Conservation (phyloP, 805 yeast species). For the Ascoidea rubescens region DNA sequence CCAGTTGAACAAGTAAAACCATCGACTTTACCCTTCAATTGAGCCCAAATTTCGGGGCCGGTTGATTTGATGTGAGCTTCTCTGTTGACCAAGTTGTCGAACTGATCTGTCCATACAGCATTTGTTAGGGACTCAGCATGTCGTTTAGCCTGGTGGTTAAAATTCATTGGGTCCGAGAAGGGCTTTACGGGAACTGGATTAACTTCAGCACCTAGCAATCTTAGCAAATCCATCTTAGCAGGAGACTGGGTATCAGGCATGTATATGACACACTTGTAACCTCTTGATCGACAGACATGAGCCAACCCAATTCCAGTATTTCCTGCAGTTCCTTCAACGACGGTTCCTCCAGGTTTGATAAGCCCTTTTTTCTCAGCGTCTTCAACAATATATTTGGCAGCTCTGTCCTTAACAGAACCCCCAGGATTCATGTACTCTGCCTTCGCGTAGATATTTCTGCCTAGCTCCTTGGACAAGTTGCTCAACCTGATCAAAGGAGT, state of each 20-base stretch:
- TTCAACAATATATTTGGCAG: conserved; percentile 62
- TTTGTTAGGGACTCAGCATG: conserved; percentile 66
- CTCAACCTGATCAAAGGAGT: conserved; percentile 68
- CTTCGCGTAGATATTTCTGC: conserved; percentile 73
- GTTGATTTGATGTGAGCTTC: conserved; percentile 83
- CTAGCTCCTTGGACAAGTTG: conserved; percentile 39
- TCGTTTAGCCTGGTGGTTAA: conserved; percentile 75
- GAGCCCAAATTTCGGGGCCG: conserved; percentile 89
- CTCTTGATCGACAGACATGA: conserved; percentile 64
- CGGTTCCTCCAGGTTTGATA: conserved; percentile 66
- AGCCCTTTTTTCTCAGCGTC: conserved; percentile 65
- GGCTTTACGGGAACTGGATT: conserved; percentile 84
- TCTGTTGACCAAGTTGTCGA: conserved; percentile 78
- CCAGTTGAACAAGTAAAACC: conserved; percentile 89
- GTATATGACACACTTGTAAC: conserved; percentile 74
- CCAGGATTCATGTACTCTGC: conserved; percentile 93
- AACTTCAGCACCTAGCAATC: conserved; percentile 73
- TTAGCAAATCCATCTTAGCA: conserved; percentile 60
- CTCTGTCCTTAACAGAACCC: conserved; percentile 84
- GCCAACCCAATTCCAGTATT: conserved; percentile 93
- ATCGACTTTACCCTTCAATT: conserved; percentile 61
- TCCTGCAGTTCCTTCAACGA: conserved; percentile 91
- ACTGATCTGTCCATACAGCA: conserved; percentile 90
- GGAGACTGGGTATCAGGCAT: conserved; percentile 88
- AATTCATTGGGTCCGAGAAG: conserved; percentile 67